These are phyloP conservation scores for Phoenix dactylifera DNA, from an alignment of 176 grass and related monocot species.

Conservation along the genomic window DNA sequence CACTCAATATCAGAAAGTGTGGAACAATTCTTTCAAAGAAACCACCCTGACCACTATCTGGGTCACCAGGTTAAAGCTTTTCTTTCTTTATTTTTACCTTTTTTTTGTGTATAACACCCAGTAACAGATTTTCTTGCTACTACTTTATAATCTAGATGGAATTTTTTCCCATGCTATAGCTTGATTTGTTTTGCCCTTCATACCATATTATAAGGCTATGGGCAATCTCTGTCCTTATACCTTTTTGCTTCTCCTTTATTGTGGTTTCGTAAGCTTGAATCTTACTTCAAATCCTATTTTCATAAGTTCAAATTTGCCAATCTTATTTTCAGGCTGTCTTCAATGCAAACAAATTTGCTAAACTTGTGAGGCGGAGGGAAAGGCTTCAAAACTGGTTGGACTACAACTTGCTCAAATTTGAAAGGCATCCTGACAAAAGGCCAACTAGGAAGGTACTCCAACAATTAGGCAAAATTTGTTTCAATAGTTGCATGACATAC, in stretches of 20 bases:
- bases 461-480: too few relatives aligned
- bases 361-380: constrained; percentile 61
- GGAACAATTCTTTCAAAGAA: constrained; percentile 81
- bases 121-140: too few relatives aligned
- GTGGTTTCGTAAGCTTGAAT: too few relatives aligned
- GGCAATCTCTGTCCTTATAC: too few relatives aligned
- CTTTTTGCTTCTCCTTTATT: too few relatives aligned
- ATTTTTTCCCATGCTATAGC: too few relatives aligned
- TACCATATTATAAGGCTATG: too few relatives aligned
- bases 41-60: constrained; percentile 92
- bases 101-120: not conserved
- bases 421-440: constrained; percentile 69
- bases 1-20: constrained; percentile 86
- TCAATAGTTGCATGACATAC: too few relatives aligned
- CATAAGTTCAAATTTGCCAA: not conserved
- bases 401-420: constrained; percentile 83
- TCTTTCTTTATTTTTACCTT: constrained; percentile 2
- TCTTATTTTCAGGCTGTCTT: constrained; percentile 66
- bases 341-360: constrained; percentile 87
- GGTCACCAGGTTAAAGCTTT: constrained; percentile 60
- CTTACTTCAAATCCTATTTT: too few relatives aligned
- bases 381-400: constrained; percentile 93
- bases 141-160: too few relatives aligned
- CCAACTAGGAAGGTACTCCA: constrained; percentile 54
- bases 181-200: too few relatives aligned